Evolutionary conservation across 495 filamentous ascomycete genomes (phyloP), one percentile per base, ranked within the genome.

Genomic region (Aspergillus mulundensis): DNA sequence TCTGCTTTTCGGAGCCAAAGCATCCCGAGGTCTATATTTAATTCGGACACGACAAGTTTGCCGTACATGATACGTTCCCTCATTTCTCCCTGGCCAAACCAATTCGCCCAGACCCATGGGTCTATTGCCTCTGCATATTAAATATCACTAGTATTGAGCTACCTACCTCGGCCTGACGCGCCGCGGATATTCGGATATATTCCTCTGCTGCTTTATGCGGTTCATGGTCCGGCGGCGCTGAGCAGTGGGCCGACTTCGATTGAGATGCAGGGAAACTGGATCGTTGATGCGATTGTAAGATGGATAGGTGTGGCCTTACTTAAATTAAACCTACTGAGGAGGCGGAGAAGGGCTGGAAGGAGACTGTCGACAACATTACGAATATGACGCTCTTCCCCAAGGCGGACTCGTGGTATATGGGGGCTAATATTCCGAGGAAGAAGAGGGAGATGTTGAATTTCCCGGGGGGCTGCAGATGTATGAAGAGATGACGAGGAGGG

Each of bases 151-250:
- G n/a, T n/a, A n/a, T n/a, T n/a, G n/a, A n/a, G n/a, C n/a, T n/a
- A n/a, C n/a, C 0, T 74, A 77, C 55, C 70, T 81, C n/a, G 80
- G 80, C 7, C 67, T 76, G 34, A 72, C 73, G 15, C 56, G 78
- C 15, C 54, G 66, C 1, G 76, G 70, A 4, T 74, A 67, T 52
- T 80, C 81, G 2, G 84, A 85, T 60, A 71, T 84, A 63, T 81
- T 81, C 63, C 67, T 74, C 54, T 62, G 71, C 3, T n/a, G n/a
- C n/a, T n/a, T n/a, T 79, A 78, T 60, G 80, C 80, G 0, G 72
- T 74, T 7, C 75, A 78, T 20, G 74, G 64, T 0, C 77, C 77
- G 1, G 76, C 77, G 0, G 67, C 76, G 0, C 67, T 83, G 28
- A 66, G 65, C 36, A 85, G 83, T 59, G 80, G 78, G 2, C 82